phyloP scores from a whole-genome alignment of 2,329 filamentous ascomycete genomes.

The Tolypocladium guangdongense region DNA sequence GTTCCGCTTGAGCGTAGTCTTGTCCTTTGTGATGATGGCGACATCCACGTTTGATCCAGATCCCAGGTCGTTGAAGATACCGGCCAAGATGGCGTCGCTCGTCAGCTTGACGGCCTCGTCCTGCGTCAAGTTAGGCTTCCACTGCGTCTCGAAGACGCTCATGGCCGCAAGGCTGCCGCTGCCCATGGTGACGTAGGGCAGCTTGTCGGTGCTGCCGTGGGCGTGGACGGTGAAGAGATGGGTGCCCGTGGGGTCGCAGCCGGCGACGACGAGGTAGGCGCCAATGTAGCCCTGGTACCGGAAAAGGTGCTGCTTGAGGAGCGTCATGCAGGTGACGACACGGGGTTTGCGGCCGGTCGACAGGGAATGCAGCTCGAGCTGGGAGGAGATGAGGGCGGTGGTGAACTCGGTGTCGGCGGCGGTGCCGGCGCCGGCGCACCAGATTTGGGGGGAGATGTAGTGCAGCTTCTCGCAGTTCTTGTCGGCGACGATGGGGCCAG shows the following conservation, averaged over 20 bases:
- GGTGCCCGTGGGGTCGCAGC: conserved; percentile 88
- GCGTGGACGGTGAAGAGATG: conserved; percentile 98
- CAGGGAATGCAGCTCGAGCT: conserved; percentile 93
- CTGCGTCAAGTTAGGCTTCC: conserved; percentile 67
- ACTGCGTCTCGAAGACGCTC: conserved; percentile 94
- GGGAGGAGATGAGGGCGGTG: conserved; percentile 94
- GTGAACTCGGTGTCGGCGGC: conserved; percentile 99
- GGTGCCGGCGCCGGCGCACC: conserved; percentile 96
- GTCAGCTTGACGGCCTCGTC: conserved; percentile 77
- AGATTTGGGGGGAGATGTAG: conserved; percentile 97
- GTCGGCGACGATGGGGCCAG: conserved; percentile 96
- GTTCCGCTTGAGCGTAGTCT: conserved; percentile 88
- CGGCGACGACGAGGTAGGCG: conserved; percentile 93
- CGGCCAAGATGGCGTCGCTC: conserved; percentile 81
- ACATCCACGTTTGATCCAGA: conserved; percentile 97
- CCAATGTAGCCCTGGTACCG: conserved; percentile 96
- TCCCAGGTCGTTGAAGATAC: conserved; percentile 97
- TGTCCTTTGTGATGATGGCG: conserved; percentile 87
- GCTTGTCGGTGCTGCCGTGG: conserved; percentile 95
- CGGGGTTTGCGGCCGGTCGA: conserved; percentile 94
- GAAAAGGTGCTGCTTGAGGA: conserved; percentile 99
- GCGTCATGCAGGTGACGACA: conserved; percentile 98
- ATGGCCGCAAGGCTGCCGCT: conserved; percentile 93
- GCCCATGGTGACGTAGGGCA: conserved; percentile 98
- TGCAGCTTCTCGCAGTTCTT: conserved; percentile 99